Conservation (phyloP, 164 flowering plant species). For the Hamamelis virginiana region DNA sequence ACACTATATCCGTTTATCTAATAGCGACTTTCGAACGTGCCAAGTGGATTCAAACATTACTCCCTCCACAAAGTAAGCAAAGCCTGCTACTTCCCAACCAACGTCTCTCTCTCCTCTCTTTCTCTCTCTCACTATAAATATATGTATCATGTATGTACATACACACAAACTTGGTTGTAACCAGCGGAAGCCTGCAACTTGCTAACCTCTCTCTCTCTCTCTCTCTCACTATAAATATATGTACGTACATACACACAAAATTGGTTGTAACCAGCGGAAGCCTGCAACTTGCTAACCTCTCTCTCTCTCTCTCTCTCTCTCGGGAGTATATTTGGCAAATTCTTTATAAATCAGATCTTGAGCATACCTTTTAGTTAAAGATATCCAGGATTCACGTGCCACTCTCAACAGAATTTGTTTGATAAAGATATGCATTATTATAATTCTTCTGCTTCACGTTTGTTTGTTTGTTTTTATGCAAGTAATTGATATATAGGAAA, state of each 20-base stretch:
- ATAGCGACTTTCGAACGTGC: no score
- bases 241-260: no score
- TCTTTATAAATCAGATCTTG: not conserved
- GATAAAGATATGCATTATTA: not conserved
- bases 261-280: no score
- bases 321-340: not conserved
- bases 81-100: no score
- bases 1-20: no score
- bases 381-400: slow-evolving; percentile 21
- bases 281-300: not conserved
- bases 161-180: no score
- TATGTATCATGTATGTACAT: no score
- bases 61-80: no score
- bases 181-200: not conserved
- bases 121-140: no score
- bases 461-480: not conserved
- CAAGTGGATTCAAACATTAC: no score
- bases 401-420: slow-evolving; percentile 10
- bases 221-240: not conserved
- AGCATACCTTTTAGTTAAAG: slow-evolving; percentile 6
- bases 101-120: no score
- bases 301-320: not conserved
- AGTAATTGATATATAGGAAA: no score
- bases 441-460: not conserved
- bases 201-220: not conserved